These are phyloP conservation scores for Gaertneriomyces sp. DNA, from an alignment of 192 early-diverging fungal genomes.

Conservation along the genomic window DNA sequence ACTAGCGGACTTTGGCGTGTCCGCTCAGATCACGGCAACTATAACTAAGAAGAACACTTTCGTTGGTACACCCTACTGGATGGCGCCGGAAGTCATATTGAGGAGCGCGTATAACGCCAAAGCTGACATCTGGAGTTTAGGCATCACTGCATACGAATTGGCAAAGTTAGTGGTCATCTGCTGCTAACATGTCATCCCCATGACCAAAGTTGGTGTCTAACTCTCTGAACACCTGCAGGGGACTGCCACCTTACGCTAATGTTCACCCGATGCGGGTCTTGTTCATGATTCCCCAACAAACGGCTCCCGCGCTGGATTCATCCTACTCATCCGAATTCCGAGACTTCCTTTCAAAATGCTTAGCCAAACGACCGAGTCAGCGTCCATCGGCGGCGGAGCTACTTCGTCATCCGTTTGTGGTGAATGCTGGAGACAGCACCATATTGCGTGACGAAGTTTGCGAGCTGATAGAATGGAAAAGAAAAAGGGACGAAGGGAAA, in stretches of 20 bases:
- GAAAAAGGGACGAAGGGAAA: neutral
- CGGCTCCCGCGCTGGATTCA: slow-evolving; percentile 69
- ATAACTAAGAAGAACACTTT: slow-evolving; percentile 92
- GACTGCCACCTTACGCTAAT: slow-evolving; percentile 87
- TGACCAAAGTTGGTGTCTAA: slow-evolving; percentile 59
- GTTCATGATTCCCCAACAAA: slow-evolving; percentile 84
- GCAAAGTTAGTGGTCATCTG: slow-evolving; percentile 28
- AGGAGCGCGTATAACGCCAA: slow-evolving; percentile 47
- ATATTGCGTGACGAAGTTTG: neutral
- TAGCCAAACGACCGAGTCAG: slow-evolving; percentile 65
- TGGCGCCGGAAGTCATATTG: slow-evolving; percentile 53
- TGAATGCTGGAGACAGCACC: neutral
- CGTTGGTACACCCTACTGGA: slow-evolving; percentile 85
- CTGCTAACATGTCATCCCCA: neutral
- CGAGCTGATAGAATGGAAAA: neutral
- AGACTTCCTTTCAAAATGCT: slow-evolving; percentile 77
- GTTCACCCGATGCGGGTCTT: slow-evolving; percentile 92
- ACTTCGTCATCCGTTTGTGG: slow-evolving; percentile 9
- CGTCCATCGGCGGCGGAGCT: slow-evolving; percentile 11
- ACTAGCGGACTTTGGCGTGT: slow-evolving; percentile 96
- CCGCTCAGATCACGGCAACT: slow-evolving; percentile 67
- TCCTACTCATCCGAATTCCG: slow-evolving; percentile 69
- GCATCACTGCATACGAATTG: slow-evolving; percentile 72
- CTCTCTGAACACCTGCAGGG: slow-evolving; percentile 57
- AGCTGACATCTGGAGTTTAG: slow-evolving; percentile 96